phyloP scores from a whole-genome alignment of 495 filamentous ascomycete species.

The Halenospora varia region DNA sequence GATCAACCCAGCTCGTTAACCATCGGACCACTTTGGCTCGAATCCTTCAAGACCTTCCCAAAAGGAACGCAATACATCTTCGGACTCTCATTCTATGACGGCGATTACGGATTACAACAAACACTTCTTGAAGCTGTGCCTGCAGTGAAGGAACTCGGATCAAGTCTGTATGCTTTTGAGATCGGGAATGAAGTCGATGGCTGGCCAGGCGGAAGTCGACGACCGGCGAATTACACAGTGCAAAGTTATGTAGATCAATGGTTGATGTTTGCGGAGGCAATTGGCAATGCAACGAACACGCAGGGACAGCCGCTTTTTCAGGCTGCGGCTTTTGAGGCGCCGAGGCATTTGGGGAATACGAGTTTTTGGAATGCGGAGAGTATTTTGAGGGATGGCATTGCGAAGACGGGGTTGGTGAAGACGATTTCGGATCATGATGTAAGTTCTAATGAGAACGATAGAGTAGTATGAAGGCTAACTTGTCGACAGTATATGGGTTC shows the following conservation, averaged over 20 bases:
- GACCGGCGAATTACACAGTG: conserved; percentile 23
- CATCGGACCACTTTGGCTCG: conserved; percentile 19
- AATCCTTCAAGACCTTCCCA: conserved; percentile 23
- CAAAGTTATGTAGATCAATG: conserved; percentile 21
- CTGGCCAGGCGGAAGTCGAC: conserved; percentile 19
- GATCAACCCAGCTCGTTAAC: conserved; percentile 20
- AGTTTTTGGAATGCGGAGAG: conserved; percentile 12
- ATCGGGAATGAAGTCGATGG: conserved; percentile 27
- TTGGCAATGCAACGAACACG: background rate
- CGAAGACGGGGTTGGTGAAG: conserved; percentile 2
- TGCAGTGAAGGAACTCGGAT: conserved; percentile 10
- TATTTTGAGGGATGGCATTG: conserved; percentile 10
- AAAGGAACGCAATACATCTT: conserved; percentile 23
- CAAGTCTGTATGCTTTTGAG: conserved; percentile 22
- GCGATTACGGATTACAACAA: conserved; percentile 13
- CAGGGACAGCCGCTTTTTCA: conserved; percentile 11
- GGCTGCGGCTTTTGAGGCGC: conserved; percentile 20
- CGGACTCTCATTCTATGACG: conserved; percentile 2
- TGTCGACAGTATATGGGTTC: conserved; percentile 19
- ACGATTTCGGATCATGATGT: conserved; percentile 24
- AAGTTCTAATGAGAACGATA: background rate
- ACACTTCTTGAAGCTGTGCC: conserved; percentile 11
- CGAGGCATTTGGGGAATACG: conserved; percentile 6
- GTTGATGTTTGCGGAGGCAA: conserved; percentile 15
- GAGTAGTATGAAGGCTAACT: background rate